Evolutionary conservation across 345 rosid species (phyloP).

Genomic region (Brassica incana): DNA sequence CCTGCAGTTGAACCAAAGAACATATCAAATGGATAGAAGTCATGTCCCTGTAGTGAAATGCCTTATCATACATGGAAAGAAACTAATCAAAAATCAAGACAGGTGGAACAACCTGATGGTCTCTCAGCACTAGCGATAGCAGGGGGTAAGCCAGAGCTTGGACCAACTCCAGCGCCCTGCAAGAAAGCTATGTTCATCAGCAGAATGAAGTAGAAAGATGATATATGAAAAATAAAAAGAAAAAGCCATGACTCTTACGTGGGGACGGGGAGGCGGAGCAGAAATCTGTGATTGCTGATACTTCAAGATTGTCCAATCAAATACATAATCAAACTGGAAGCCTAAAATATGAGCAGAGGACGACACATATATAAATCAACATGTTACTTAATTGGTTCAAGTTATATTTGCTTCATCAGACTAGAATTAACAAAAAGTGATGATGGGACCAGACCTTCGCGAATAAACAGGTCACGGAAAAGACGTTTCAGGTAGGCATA

Average conservation of each 20-base stretch:
- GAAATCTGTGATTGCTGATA: slow-evolving; percentile 79
- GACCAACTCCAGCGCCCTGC: slow-evolving; percentile 77
- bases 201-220: neutral
- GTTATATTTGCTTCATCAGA: neutral
- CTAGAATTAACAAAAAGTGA: slow-evolving; percentile 13
- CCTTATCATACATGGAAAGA: neutral
- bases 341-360: slow-evolving; percentile 47
- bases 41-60: slow-evolving; percentile 9
- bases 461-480: slow-evolving; percentile 85
- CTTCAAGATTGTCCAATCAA: slow-evolving; percentile 93
- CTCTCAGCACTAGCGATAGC: slow-evolving; percentile 57
- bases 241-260: slow-evolving; percentile 46
- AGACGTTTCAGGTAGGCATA: slow-evolving; percentile 87
- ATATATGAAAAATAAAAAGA: neutral
- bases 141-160: slow-evolving; percentile 70
- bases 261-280: slow-evolving; percentile 61
- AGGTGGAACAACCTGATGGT: slow-evolving; percentile 54
- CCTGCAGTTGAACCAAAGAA: slow-evolving; percentile 28
- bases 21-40: slow-evolving; percentile 17
- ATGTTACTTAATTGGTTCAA: slow-evolving; percentile 14
- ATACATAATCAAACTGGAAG: slow-evolving; percentile 85
- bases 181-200: slow-evolving; percentile 21
- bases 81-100: neutral
- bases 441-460: slow-evolving; percentile 65
- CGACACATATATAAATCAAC: slow-evolving; percentile 12